Evolutionary conservation across 1,139 yeast genomes (phyloP), one percentile per base, ranked within the genome.

Genomic region (Pichia sp.): DNA sequence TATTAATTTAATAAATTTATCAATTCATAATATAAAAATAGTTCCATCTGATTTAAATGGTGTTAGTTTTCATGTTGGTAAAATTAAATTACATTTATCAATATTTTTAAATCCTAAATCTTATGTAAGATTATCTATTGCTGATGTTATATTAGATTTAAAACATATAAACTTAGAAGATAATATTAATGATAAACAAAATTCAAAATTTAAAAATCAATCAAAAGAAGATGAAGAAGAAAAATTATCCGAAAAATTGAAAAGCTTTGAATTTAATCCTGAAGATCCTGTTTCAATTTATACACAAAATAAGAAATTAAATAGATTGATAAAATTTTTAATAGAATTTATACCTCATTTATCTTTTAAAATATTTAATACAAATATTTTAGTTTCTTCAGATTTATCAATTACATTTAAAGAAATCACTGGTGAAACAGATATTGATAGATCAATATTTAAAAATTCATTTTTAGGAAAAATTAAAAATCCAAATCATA

Each of bases 271-370:
- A 0, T 49, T 53, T 36, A 57, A 60, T 30, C 55, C 59, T 2
- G 49, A 57, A 8, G 48, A 47, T 1, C 60, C 63, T 2, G 46
- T 63, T 6, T 42, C 50, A n/a, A 50, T 64, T 0, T 57, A 53
- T 22, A 53, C 61, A 0, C 34, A 53, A 6, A 54, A 56, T 12
- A 31, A 22, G 1, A 30, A 42, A n/a, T 6, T 52, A 7, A 55
- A 51, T 25, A 35, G 48, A 12, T 16, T 60, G 2, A 16, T 39
- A 2, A 43, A 40, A 11, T 46, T 52, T 28, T 11, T 50, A 5
- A 38, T 51, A n/a, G 29, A 40, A 4, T 42, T 40, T 8, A 39
- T 50, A 24, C 58, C 57, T 1, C 50, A 49, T 27, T 28, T 45
- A 3, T 50, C 52, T 1, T 33, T 55, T 20, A 42, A 42, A 28